A percentile compares a stretch with the other conserved stretches of the same genome.
These are phyloP conservation scores for Ceratocystis harringtonii DNA, from an alignment of 2,329 filamentous ascomycete genomes.

Conservation along the genomic window DNA sequence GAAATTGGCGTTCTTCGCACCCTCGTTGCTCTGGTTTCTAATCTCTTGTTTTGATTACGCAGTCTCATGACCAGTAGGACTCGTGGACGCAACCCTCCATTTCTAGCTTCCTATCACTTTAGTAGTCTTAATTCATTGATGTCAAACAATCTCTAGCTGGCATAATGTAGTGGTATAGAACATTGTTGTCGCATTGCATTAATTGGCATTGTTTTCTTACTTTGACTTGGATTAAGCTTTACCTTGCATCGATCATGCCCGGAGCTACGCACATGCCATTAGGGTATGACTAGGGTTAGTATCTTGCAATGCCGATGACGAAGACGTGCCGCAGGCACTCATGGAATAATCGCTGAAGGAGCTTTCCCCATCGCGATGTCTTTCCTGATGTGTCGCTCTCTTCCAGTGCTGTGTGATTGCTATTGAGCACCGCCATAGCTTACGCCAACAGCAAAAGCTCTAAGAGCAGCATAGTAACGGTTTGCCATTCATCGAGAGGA, in stretches of 20 bases:
- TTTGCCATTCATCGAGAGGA: conserved; percentile 46
- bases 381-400: conserved; percentile 27
- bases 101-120: not conserved
- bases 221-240: not conserved
- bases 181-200: not conserved
- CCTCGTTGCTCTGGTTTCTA: conserved; percentile 8
- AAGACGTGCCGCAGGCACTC: too few species aligned
- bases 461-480: conserved; percentile 42
- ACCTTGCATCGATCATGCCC: conserved; percentile 1
- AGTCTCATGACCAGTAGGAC: too few species aligned
- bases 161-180: not conserved
- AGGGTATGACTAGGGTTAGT: not conserved
- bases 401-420: conserved; percentile 57
- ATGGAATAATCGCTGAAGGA: too few species aligned
- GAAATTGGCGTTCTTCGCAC: not conserved
- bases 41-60: not conserved
- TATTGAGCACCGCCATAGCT: conserved; percentile 48
- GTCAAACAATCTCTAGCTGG: not conserved
- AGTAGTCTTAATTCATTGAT: not conserved
- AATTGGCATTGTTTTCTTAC: not conserved
- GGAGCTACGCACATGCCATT: not conserved
- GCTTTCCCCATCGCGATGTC: too few species aligned
- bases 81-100: too few species aligned
- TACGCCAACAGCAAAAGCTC: conserved; percentile 23
- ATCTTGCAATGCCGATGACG: too few species aligned